phyloP scores from a whole-genome alignment of 116 monocot species.

The Thalassia testudinum region DNA sequence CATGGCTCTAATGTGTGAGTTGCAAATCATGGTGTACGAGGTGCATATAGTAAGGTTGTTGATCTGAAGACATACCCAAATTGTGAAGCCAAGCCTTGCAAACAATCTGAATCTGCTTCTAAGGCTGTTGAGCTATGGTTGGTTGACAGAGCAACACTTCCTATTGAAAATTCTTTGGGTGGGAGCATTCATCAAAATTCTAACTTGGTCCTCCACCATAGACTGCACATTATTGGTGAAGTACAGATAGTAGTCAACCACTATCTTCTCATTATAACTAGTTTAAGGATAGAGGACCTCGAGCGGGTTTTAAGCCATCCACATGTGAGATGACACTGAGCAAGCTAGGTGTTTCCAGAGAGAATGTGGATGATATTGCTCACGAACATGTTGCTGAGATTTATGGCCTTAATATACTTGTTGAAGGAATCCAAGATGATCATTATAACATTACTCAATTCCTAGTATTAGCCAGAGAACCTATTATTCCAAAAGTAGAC shows the following conservation, averaged over 20 bases:
- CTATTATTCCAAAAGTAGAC: slow-evolving; percentile 66
- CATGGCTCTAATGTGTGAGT: slow-evolving; percentile 41
- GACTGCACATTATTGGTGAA: slow-evolving; percentile 83
- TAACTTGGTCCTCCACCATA: slow-evolving; percentile 60
- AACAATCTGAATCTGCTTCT: slow-evolving; percentile 56
- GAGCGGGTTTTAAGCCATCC: slow-evolving; percentile 70
- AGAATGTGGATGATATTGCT: slow-evolving; percentile 60
- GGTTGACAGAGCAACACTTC: slow-evolving; percentile 77
- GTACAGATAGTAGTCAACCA: slow-evolving; percentile 56
- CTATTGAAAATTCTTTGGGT: slow-evolving; percentile 78
- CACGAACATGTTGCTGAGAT: slow-evolving; percentile 64
- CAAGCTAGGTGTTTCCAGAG: slow-evolving; percentile 28
- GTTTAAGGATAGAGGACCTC: slow-evolving; percentile 41
- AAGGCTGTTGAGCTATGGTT: slow-evolving; percentile 66
- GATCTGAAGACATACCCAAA: too few species aligned
- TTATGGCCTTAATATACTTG: slow-evolving; percentile 71
- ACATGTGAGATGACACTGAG: slow-evolving; percentile 37
- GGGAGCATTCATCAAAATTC: slow-evolving; percentile 85
- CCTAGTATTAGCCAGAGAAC: slow-evolving; percentile 79
- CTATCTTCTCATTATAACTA: slow-evolving; percentile 59
- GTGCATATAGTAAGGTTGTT: too few species aligned
- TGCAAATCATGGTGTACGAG: slow-evolving; percentile 27
- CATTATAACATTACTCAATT: slow-evolving; percentile 75
- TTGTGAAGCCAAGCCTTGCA: slow-evolving; percentile 20
- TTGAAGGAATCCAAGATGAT: slow-evolving; percentile 82